These are phyloP conservation scores for Omphalea diandra DNA, from an alignment of 441 rosid genomes.

Conservation along the genomic window DNA sequence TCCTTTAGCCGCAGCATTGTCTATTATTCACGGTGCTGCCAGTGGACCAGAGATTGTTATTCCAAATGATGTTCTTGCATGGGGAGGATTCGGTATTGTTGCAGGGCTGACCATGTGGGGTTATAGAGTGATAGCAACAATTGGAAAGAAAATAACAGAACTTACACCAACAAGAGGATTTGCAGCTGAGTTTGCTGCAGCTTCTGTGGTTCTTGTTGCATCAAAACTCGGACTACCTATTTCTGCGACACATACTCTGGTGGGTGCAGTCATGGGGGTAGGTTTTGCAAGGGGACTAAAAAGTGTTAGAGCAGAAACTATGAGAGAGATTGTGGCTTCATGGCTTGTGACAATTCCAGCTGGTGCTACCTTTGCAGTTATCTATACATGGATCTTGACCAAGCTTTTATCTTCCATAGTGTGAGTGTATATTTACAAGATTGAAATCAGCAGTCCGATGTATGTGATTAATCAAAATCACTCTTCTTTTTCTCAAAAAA, in stretches of 20 bases:
- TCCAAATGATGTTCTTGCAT: constrained; percentile 85
- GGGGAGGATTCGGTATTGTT: constrained; percentile 99
- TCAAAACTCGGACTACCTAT: constrained; percentile 91
- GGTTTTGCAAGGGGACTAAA: constrained; percentile 97
- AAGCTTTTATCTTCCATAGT: constrained; percentile 62
- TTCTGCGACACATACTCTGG: constrained; percentile 94
- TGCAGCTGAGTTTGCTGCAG: constrained; percentile 97
- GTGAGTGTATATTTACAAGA: constrained; percentile 37
- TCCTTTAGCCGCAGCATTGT: constrained; percentile 90
- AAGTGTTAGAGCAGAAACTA: constrained; percentile 86
- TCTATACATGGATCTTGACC: constrained; percentile 89
- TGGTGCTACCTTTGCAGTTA: constrained; percentile 71
- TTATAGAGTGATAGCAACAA: constrained; percentile 94
- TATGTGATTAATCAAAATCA: constrained; percentile 31
- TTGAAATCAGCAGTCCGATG: constrained; percentile 28
- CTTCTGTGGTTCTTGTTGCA: constrained; percentile 88
- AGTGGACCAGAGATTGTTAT: constrained; percentile 62
- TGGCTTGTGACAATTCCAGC: constrained; percentile 96
- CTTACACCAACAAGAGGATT: constrained; percentile 96
- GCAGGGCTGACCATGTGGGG: constrained; percentile 97
- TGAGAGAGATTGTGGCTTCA: constrained; percentile 84
- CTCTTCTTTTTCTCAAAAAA: constrained; percentile 6
- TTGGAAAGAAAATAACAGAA: constrained; percentile 96
- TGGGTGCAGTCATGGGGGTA: constrained; percentile 99
- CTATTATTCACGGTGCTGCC: constrained; percentile 75